Evolutionary conservation across 2,329 filamentous ascomycete species (phyloP).

Genomic region (Sporothrix humicola): DNA sequence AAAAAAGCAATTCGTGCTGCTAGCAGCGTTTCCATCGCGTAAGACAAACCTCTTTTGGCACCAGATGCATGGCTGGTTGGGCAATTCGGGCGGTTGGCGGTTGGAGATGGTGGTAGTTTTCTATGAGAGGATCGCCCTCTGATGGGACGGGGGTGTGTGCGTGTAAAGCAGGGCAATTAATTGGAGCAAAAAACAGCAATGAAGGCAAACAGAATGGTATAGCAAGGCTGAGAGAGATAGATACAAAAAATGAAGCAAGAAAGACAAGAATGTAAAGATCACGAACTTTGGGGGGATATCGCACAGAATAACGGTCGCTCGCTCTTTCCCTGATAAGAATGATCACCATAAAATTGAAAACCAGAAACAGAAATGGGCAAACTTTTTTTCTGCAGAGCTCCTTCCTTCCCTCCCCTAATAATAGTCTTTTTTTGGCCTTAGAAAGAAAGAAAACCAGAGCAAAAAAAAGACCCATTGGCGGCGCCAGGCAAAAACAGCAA

Average conservation of each 20-base stretch:
- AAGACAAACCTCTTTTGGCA: conserved; percentile 47
- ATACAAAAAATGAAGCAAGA: conserved; percentile 11
- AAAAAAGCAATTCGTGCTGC: conserved; percentile 17
- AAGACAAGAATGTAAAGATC: neutral
- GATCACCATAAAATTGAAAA: neutral
- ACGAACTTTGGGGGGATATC: conserved; percentile 14
- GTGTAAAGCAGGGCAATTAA: neutral
- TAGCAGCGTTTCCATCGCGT: conserved; percentile 22
- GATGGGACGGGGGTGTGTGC: conserved; percentile 19
- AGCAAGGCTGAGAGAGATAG: neutral
- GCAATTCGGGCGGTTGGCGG: neutral
- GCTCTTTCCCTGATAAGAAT: conserved; percentile 23
- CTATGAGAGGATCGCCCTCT: conserved; percentile 20
- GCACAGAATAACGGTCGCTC: conserved; percentile 1
- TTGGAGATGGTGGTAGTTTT: conserved; percentile 27
- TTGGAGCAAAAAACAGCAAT: neutral
- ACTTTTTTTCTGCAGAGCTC: conserved; percentile 16
- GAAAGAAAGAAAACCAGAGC: neutral
- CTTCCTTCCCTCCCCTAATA: neutral
- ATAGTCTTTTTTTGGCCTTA: neutral
- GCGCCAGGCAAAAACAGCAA: conserved; percentile 21
- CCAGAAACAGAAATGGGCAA: neutral
- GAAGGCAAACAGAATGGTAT: neutral
- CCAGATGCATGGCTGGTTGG: conserved; percentile 45
- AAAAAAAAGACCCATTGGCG: neutral